Conservation (phyloP, 1,139 yeast species). For the Yamadazyma spencermartinsiae region DNA sequence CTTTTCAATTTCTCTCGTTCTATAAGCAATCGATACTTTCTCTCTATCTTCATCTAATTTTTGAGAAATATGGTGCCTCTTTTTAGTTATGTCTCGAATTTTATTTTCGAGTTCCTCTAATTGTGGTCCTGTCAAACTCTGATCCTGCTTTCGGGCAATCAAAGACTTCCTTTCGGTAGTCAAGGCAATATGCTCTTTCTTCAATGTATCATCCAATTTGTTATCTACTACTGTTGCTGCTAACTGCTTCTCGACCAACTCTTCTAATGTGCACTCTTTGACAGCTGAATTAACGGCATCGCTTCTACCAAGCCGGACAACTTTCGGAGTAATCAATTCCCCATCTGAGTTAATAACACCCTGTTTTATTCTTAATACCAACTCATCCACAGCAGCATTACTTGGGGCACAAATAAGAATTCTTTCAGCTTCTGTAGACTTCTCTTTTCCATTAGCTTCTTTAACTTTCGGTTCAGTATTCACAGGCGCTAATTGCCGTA, state of each 20-base stretch:
- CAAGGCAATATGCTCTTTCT: constrained; percentile 54
- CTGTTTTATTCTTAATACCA: constrained; percentile 77
- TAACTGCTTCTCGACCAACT: constrained; percentile 70
- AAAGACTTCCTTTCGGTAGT: constrained; percentile 52
- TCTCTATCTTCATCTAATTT: constrained; percentile 82
- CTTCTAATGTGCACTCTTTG: constrained; percentile 82
- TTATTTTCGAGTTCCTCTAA: constrained; percentile 46
- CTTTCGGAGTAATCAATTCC: constrained; percentile 56
- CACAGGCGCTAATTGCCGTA: constrained; percentile 13
- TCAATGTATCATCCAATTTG: constrained; percentile 45
- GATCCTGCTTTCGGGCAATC: constrained; percentile 37
- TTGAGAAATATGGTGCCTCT: constrained; percentile 69
- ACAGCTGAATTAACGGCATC: constrained; percentile 88
- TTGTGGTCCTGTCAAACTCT: constrained; percentile 36
- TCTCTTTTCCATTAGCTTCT: constrained; percentile 5
- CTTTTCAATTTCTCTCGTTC: constrained; percentile 78
- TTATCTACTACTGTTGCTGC: constrained; percentile 39
- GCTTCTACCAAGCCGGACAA: constrained; percentile 88
- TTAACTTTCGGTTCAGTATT: constrained; percentile 6
- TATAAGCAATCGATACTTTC: constrained; percentile 58
- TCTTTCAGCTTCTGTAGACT: constrained; percentile 25
- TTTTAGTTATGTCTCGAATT: constrained; percentile 56
- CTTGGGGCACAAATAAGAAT: constrained; percentile 96
- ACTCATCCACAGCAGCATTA: constrained; percentile 98
- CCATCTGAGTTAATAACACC: constrained; percentile 70